Base-by-base conservation (phyloP, 2,329 filamentous ascomycete species). In the Macrophomina tecta region DNA sequence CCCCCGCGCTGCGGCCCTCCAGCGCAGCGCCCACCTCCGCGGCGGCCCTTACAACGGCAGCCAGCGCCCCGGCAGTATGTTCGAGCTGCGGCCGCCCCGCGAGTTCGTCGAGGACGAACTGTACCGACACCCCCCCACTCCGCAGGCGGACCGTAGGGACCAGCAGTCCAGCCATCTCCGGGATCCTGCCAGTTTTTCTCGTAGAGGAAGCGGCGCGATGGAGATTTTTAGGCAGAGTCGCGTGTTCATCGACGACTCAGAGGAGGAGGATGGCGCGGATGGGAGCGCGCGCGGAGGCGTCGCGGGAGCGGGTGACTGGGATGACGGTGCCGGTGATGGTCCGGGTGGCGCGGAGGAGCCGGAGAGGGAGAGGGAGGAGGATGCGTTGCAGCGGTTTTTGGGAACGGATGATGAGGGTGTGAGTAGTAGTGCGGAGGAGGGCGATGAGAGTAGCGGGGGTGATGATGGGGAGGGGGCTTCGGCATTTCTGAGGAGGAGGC, bases 181-280 rank as follows among this genome's bases (percentile, higher is more conserved):
- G 12, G 49, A 65, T 4, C 18, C 6, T 6, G 9, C 52, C n/a
- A 42, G 16, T n/a, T 52, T 48, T 16, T 34, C 48, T 11, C 64
- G 64, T 8, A 36, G 64, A 5, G 58, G 45, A 16, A 40, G 42
- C 9, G 64, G 48, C 14, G 46, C 65, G 61, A 76, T 79, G 38
- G 82, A 85, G 72, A 65, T 84, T 1, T 74, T 78, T 46, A 70
- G 82, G 61, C 82, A 84, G 70, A 82, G 78, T 63, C 73, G 78
- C 16, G 82, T 84, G 0, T 83, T 85, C 69, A 80, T 80, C 61
- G 81, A 83, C 68, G 82, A 83, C 67, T 69, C 56, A 49, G 65
- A 67, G 51, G 34, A 60, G 12, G 49, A 63, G 14, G 60, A 48
- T 6, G 53, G 42, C 3, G 42, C 28, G 1, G 62, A 46, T n/a